phyloP scores from a whole-genome alignment of 257 asterid species.

The Rehmannia glutinosa region DNA sequence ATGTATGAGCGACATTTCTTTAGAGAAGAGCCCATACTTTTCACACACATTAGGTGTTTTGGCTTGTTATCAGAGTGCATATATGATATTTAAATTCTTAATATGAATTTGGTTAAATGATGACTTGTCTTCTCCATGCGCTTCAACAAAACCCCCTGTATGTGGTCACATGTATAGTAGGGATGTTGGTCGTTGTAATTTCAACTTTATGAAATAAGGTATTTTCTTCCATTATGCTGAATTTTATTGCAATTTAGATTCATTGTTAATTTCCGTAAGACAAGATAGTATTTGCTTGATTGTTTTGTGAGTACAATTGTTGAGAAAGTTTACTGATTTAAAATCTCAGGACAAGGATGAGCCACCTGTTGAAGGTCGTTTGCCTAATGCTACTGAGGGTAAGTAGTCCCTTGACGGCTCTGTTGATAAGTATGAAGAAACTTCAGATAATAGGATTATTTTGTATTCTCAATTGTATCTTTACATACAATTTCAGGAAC shows the following conservation, averaged over 20 bases:
- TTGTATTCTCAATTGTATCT: neutral
- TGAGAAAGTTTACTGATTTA: neutral
- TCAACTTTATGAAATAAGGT: too few species aligned
- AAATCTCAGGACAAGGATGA: constrained; percentile 49
- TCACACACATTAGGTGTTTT: neutral
- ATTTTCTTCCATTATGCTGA: too few species aligned
- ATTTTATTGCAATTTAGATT: neutral
- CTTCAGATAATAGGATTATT: neutral
- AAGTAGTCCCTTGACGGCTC: neutral
- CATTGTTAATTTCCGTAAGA: neutral
- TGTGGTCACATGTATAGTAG: too few species aligned
- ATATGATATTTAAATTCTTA: neutral
- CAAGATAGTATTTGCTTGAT: neutral
- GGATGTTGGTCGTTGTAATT: too few species aligned
- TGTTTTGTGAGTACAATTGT: neutral
- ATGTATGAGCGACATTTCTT: neutral
- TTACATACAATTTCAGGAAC: constrained; percentile 40
- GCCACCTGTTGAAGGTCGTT: constrained; percentile 74
- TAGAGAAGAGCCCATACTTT: neutral
- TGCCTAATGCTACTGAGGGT: constrained; percentile 78
- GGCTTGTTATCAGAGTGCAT: neutral
- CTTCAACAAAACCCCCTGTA: too few species aligned
- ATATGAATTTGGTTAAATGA: neutral
- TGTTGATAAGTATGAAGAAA: neutral
- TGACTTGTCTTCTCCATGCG: too few species aligned